Evolutionary conservation across 331 rosid species (phyloP), one percentile per base, ranked within the genome.

Genomic region (Acacia concinna): DNA sequence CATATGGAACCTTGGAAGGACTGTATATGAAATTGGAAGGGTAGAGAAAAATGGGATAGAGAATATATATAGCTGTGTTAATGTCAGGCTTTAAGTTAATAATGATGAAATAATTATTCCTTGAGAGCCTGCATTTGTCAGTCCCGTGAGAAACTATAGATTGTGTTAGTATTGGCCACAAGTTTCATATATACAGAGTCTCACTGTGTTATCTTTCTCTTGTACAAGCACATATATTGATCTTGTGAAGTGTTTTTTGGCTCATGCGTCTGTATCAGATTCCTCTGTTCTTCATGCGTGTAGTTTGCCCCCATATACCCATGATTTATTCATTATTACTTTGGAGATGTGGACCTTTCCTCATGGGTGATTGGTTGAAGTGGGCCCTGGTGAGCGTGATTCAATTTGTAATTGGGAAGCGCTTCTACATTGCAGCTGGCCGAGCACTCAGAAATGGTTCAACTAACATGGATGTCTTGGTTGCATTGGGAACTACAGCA

Each of bases 381-480:
- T 91, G 97, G 98, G 89, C 86, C 20, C 79, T 93, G 82, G 95
- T 81, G 83, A 93, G 90, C 79, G 71, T 93, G 71, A 93, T 93
- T 73, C 98, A 93, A 81, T 93, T 93, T 87, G 90, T 82, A 35
- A 73, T 93, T 73, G 98, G 98, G 81, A 93, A 89, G 78, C 98
- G 98, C 78, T 93, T 93, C 85, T 93, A 93, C 64, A 59, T 90
- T 57, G 98, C 93, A 72, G 98, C 98, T 74, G 90, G 87, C 72
- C 90, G 98, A 88, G 98, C 98, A 67, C 89, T 93, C 57, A 88
- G 97, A 77, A 93, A 93, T 78, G 92, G 98, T 85, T 91, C 98
- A 38, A 91, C 97, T 47, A 93, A 93, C 90, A 93, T 93, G 98
- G 98, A 93, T 86, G 98, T 93, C 69, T 87, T 93, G 88, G 97